These are phyloP conservation scores for Solanum chiquidenum DNA, from an alignment of 257 asterid species.

Conservation along the genomic window DNA sequence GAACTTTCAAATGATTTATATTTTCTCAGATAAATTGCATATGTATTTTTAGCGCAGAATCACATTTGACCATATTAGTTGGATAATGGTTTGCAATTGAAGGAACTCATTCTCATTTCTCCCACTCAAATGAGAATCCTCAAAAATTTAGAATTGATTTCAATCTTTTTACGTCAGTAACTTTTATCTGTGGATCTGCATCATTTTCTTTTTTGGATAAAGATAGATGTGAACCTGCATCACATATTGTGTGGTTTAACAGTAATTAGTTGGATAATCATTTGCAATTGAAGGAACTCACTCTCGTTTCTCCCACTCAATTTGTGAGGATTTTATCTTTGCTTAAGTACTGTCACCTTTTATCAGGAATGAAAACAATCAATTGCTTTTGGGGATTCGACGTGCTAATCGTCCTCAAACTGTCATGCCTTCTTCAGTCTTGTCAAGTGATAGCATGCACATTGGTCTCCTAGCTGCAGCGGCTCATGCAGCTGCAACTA, in stretches of 20 bases:
- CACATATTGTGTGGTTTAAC: background rate
- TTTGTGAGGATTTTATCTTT: background rate
- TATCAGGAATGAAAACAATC: constrained; percentile 78
- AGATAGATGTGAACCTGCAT: background rate
- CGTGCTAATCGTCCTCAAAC: constrained; percentile 84
- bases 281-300: background rate
- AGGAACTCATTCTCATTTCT: background rate
- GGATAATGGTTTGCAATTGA: background rate
- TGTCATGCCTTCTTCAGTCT: constrained; percentile 83
- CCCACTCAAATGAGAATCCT: background rate
- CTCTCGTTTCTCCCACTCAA: background rate
- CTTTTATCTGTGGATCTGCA: background rate
- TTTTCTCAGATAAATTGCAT: background rate
- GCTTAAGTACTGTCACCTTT: background rate
- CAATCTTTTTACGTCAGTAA: background rate
- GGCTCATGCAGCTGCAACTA: constrained; percentile 89
- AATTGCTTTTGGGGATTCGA: constrained; percentile 78
- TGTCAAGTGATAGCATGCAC: constrained; percentile 96
- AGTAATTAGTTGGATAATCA: background rate
- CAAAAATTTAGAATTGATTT: background rate
- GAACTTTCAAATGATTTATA: background rate
- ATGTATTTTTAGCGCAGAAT: background rate
- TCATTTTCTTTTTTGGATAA: background rate
- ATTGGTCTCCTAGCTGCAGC: constrained; percentile 99
- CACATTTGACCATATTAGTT: background rate